These are phyloP conservation scores for Hymenoscyphus linearis DNA, from an alignment of 2,329 filamentous ascomycete species.

Conservation along the genomic window DNA sequence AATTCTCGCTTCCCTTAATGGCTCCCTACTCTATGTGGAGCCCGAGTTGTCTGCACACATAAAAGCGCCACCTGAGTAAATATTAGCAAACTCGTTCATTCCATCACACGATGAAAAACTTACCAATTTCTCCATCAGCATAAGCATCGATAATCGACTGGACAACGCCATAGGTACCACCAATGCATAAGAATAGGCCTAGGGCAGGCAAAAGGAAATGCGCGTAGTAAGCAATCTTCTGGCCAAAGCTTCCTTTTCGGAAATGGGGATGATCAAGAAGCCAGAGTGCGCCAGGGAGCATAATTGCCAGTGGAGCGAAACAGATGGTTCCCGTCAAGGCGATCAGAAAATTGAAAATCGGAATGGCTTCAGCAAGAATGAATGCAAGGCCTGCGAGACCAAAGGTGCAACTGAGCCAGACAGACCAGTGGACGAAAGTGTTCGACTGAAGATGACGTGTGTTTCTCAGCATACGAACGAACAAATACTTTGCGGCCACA, in stretches of 20 bases:
- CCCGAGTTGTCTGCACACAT: constrained; percentile 42
- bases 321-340: constrained; percentile 44
- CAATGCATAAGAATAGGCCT: constrained; percentile 36
- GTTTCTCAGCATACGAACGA: constrained; percentile 48
- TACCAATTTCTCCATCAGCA: constrained; percentile 28
- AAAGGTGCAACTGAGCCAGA: constrained; percentile 44
- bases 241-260: constrained; percentile 31
- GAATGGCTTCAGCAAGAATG: constrained; percentile 47
- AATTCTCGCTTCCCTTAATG: background rate
- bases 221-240: constrained; percentile 30
- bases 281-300: constrained; percentile 46
- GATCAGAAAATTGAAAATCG: constrained; percentile 49
- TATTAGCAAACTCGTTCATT: background rate
- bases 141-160: constrained; percentile 48
- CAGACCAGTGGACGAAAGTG: constrained; percentile 44
- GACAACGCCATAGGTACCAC: constrained; percentile 42
- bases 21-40: constrained; percentile 9
- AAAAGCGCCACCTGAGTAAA: constrained; percentile 34
- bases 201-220: constrained; percentile 34
- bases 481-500: constrained; percentile 49
- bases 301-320: constrained; percentile 46
- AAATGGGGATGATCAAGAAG: constrained; percentile 42
- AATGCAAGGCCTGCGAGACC: constrained; percentile 41
- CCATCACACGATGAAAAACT: constrained; percentile 1
- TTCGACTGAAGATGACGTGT: constrained; percentile 47